A percentile compares a stretch with the other conserved stretches of the same genome.
These are phyloP conservation scores for Gyrodon lividus DNA, from an alignment of 768 basidiomycete species.

Conservation along the genomic window DNA sequence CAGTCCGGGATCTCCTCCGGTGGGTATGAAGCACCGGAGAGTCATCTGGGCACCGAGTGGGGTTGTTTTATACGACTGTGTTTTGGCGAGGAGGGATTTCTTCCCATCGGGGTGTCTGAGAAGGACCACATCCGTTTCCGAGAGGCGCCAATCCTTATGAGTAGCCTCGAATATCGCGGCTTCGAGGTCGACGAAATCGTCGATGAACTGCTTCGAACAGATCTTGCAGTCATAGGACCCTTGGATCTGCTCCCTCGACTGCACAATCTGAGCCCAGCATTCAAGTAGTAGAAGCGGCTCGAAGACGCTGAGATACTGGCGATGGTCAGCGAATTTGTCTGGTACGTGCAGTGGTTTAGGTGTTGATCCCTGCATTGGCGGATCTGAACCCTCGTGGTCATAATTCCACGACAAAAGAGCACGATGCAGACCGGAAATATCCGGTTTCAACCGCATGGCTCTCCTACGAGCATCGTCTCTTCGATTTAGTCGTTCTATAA, in stretches of 20 bases:
- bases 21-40: conserved; percentile 51
- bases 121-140: conserved; percentile 85
- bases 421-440: conserved; percentile 76
- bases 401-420: conserved; percentile 86
- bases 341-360: conserved; percentile 50
- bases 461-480: conserved; percentile 60
- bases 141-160: conserved; percentile 68
- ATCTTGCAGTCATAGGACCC: conserved; percentile 63
- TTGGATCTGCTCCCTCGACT: conserved; percentile 67
- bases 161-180: conserved; percentile 56
- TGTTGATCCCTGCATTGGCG: conserved; percentile 47
- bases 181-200: conserved; percentile 84
- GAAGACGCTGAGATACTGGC: conserved; percentile 72
- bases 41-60: conserved; percentile 53
- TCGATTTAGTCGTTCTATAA: conserved; percentile 50
- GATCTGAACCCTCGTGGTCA: conserved; percentile 58
- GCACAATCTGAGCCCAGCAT: conserved; percentile 84
- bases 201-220: conserved; percentile 64
- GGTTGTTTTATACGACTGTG: conserved; percentile 44
- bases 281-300: conserved; percentile 86
- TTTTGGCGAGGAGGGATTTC: conserved; percentile 70
- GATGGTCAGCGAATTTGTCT: conserved; percentile 58
- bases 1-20: conserved; percentile 56
- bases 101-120: conserved; percentile 58
- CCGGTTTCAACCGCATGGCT: conserved; percentile 74